Evolutionary conservation across 2,329 filamentous ascomycete genomes (phyloP).

Genomic region (Ophiocordyceps unilateralis): DNA sequence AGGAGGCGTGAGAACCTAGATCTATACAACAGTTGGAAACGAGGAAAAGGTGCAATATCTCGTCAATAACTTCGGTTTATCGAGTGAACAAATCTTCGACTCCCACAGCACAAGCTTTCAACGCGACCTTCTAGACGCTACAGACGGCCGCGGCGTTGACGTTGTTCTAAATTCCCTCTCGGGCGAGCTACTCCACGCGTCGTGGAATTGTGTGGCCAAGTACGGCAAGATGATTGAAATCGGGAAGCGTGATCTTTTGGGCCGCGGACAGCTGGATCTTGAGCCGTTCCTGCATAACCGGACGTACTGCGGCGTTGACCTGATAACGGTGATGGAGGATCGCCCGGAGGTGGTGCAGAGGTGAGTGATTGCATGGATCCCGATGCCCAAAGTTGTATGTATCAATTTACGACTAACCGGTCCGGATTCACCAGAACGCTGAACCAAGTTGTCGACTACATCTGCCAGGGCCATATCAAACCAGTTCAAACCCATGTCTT

Average conservation of each 20-base stretch:
- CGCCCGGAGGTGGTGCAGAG: too few relatives aligned
- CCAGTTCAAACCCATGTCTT: too few relatives aligned
- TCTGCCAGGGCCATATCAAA: too few relatives aligned
- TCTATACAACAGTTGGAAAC: conserved; percentile 12
- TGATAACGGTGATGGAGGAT: too few relatives aligned
- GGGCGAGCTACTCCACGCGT: conserved; percentile 13
- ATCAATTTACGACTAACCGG: too few relatives aligned
- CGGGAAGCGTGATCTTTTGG: conserved; percentile 15
- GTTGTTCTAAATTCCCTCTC: conserved; percentile 18
- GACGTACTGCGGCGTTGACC: conserved; percentile 15
- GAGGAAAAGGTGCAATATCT: conserved; percentile 12
- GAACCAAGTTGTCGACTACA: too few relatives aligned
- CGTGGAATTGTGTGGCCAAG: conserved; percentile 17
- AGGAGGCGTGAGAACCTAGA: too few relatives aligned
- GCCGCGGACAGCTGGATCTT: conserved; percentile 24
- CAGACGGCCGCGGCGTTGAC: conserved; percentile 16
- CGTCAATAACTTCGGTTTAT: conserved; percentile 7
- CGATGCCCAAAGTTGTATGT: too few relatives aligned
- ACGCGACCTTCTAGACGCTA: conserved; percentile 9
- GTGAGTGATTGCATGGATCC: too few relatives aligned
- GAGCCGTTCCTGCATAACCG: conserved; percentile 18
- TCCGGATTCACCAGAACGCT: too few relatives aligned
- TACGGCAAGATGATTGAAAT: conserved; percentile 17
- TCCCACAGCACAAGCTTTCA: conserved; percentile 14
- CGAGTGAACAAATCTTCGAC: conserved; percentile 13